A percentile compares a stretch with the other conserved stretches of the same genome.
These are phyloP conservation scores for Morella rubra DNA, from an alignment of 306 rosid species.

Conservation along the genomic window DNA sequence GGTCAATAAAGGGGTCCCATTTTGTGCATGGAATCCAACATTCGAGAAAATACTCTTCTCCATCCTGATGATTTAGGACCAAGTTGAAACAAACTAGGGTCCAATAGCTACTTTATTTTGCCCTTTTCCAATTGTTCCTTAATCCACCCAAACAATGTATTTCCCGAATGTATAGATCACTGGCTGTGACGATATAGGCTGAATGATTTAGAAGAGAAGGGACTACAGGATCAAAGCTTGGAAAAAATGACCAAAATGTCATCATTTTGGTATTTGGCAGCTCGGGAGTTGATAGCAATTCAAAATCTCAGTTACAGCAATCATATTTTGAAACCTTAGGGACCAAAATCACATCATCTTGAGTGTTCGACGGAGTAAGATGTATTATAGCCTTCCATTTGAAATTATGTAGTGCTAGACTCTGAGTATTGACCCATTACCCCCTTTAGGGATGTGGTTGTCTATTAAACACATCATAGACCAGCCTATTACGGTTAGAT, in stretches of 20 bases:
- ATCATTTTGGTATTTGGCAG: neutral
- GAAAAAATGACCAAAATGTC: neutral
- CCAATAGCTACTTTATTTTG: too few relatives aligned
- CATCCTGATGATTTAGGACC: neutral
- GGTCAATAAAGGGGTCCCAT: neutral
- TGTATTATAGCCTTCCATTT: neutral
- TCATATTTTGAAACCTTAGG: too few relatives aligned
- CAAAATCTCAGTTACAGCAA: too few relatives aligned
- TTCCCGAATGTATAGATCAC: too few relatives aligned
- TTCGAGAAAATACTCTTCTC: neutral
- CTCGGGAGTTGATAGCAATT: neutral
- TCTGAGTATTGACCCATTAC: neutral
- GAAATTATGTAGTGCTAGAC: neutral
- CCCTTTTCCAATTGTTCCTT: neutral
- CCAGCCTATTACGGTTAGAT: slow-evolving; percentile 18
- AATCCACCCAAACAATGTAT: neutral
- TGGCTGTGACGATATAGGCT: too few relatives aligned
- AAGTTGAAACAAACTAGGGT: neutral
- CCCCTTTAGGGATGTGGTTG: slow-evolving; percentile 2
- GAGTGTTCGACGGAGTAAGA: neutral
- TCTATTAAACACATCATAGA: slow-evolving; percentile 7
- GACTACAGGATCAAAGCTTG: too few relatives aligned
- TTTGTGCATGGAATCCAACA: too few relatives aligned
- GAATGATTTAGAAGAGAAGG: too few relatives aligned
- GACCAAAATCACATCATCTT: neutral